Percentiles rank a stretch among this genome's conserved stretches.
phyloP scores from a whole-genome alignment of 2,329 filamentous ascomycete genomes.

The Raffaelea arxii region DNA sequence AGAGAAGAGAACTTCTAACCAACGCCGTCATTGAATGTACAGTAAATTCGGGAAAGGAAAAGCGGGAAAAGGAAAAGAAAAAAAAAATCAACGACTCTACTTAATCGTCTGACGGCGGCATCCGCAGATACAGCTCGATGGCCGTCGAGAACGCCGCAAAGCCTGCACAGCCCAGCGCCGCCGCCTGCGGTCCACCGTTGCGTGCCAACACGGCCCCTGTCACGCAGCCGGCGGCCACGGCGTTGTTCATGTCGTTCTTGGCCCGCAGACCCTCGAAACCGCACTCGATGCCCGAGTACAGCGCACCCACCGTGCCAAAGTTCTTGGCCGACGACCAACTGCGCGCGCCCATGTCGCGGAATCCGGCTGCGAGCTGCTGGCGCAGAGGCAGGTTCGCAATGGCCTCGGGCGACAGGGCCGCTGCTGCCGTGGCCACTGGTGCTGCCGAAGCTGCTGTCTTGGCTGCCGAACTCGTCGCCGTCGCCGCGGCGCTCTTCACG shows the following conservation, averaged over 20 bases:
- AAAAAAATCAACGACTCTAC: not conserved
- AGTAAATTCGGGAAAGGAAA: no score
- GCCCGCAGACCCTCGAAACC: constrained; percentile 86
- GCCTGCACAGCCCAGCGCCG: constrained; percentile 76
- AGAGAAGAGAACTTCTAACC: no score
- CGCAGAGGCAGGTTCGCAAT: constrained; percentile 59
- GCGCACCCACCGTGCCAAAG: constrained; percentile 85
- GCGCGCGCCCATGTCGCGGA: constrained; percentile 88
- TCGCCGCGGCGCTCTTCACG: not conserved
- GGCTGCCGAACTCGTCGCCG: constrained; percentile 13
- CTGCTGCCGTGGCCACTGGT: constrained; percentile 17
- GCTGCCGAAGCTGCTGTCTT: constrained; percentile 17
- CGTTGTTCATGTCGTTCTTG: constrained; percentile 89
- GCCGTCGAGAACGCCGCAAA: constrained; percentile 90
- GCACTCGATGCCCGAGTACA: constrained; percentile 91
- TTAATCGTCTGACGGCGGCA: constrained; percentile 53
- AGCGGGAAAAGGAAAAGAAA: no score
- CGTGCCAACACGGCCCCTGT: constrained; percentile 83
- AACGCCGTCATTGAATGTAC: no score
- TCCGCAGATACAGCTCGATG: constrained; percentile 85
- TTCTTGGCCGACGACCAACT: constrained; percentile 82
- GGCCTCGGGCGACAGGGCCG: constrained; percentile 18
- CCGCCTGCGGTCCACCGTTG: constrained; percentile 81
- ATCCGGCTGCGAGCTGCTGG: constrained; percentile 74
- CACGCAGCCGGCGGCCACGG: constrained; percentile 76